These are phyloP conservation scores for Pseudogymnoascus destructans DNA, from an alignment of 2,329 filamentous ascomycete species.

Conservation along the genomic window DNA sequence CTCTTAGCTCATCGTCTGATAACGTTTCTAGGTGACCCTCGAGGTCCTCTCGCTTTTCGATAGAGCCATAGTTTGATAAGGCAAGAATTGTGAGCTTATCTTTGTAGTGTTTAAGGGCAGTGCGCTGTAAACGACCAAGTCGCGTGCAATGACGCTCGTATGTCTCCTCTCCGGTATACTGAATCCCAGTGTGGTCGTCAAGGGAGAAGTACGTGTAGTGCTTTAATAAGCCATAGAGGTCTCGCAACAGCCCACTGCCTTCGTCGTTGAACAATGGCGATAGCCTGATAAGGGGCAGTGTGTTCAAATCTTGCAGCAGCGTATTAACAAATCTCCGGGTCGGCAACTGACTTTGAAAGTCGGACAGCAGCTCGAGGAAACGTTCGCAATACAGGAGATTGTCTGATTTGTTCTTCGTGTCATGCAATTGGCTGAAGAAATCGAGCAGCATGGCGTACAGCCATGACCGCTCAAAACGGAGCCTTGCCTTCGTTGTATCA, in stretches of 20 bases:
- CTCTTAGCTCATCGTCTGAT: slow-evolving; percentile 58
- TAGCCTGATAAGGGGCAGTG: slow-evolving; percentile 62
- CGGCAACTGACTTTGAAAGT: slow-evolving; percentile 84
- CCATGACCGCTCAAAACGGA: slow-evolving; percentile 91
- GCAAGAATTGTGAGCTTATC: slow-evolving; percentile 84
- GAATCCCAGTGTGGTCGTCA: slow-evolving; percentile 76
- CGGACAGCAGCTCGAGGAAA: slow-evolving; percentile 81
- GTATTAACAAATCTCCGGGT: slow-evolving; percentile 90
- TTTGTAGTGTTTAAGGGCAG: slow-evolving; percentile 69
- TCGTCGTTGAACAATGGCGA: slow-evolving; percentile 68
- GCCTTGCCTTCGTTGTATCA: slow-evolving; percentile 58
- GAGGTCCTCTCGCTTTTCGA: slow-evolving; percentile 69
- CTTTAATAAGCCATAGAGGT: slow-evolving; percentile 64
- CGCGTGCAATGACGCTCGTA: slow-evolving; percentile 68
- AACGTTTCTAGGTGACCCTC: slow-evolving; percentile 60
- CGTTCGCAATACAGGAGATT: slow-evolving; percentile 76
- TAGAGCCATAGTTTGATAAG: slow-evolving; percentile 80
- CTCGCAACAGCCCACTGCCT: slow-evolving; percentile 63
- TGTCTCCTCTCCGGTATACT: slow-evolving; percentile 57
- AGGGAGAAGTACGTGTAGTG: slow-evolving; percentile 86
- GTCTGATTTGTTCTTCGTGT: slow-evolving; percentile 39
- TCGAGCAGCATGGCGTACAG: slow-evolving; percentile 75
- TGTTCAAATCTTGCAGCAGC: slow-evolving; percentile 71
- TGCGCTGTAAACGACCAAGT: slow-evolving; percentile 67
- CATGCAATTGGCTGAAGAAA: slow-evolving; percentile 64